Evolutionary conservation across 2,329 filamentous ascomycete species (phyloP).

Genomic region (Ceratocystis lukuohia): DNA sequence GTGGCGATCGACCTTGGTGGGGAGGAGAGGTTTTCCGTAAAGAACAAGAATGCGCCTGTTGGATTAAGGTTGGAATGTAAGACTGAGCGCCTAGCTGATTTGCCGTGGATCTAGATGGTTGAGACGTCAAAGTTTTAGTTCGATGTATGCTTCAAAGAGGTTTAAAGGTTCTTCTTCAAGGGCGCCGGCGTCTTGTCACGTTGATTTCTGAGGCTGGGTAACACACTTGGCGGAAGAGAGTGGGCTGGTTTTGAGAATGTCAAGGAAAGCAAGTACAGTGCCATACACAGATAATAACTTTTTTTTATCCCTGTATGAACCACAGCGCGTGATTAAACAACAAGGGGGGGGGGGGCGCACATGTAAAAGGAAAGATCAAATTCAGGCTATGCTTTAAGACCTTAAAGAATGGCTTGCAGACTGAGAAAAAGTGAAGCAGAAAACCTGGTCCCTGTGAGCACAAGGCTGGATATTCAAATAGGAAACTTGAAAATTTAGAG

Average conservation of each 20-base stretch:
- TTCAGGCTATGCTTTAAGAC: neutral
- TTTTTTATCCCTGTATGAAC: neutral
- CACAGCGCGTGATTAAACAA: neutral
- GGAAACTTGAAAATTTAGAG: no score
- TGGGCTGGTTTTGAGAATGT: neutral
- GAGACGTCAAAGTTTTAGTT: neutral
- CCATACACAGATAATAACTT: neutral
- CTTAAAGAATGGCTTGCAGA: neutral
- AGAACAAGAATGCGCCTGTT: neutral
- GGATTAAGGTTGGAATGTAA: constrained; percentile 5
- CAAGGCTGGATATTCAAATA: no score
- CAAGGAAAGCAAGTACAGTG: neutral
- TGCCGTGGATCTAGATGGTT: neutral
- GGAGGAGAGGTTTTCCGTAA: neutral
- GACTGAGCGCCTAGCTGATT: neutral
- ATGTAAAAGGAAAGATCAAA: neutral
- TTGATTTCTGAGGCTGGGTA: neutral
- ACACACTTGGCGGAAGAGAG: neutral
- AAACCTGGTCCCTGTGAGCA: neutral
- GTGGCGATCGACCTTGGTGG: neutral
- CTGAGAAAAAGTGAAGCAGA: neutral
- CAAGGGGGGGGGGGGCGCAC: neutral
- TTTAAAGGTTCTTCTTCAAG: neutral
- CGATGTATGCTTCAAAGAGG: neutral
- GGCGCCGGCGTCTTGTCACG: neutral